These are phyloP conservation scores for Capsella rubella DNA, from an alignment of 441 rosid genomes.

Conservation along the genomic window DNA sequence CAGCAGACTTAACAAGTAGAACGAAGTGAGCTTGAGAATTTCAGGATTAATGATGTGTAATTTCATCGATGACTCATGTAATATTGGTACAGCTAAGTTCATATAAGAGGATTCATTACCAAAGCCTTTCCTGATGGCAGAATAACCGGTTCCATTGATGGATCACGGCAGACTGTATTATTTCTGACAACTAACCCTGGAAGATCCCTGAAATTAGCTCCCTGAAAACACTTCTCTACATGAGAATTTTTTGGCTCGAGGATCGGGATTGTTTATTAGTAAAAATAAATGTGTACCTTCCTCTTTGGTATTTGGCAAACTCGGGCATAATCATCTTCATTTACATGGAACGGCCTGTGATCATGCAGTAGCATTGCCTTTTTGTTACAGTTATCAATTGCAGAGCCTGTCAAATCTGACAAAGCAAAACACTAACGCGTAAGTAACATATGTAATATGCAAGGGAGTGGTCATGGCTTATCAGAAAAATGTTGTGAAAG, in stretches of 20 bases:
- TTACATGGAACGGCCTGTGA: slow-evolving; percentile 63
- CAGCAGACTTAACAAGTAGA: slow-evolving; percentile 17
- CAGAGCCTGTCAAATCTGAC: slow-evolving; percentile 70
- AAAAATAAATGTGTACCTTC: slow-evolving; percentile 57
- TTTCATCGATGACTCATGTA: not conserved
- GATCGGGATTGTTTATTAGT: not conserved
- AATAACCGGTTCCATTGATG: slow-evolving; percentile 49
- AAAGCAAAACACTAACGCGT: slow-evolving; percentile 31
- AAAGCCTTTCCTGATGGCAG: slow-evolving; percentile 87
- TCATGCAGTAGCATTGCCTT: slow-evolving; percentile 57
- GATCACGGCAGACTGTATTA: slow-evolving; percentile 68
- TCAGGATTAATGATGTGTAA: slow-evolving; percentile 7
- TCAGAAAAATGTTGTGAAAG: slow-evolving; percentile 7
- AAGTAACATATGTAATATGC: slow-evolving; percentile 30
- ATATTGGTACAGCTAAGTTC: not conserved
- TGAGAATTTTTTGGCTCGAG: slow-evolving; percentile 41
- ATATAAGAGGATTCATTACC: slow-evolving; percentile 52
- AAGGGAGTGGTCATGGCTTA: slow-evolving; percentile 8
- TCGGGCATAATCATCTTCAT: slow-evolving; percentile 68
- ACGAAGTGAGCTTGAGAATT: slow-evolving; percentile 9
- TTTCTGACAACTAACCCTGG: slow-evolving; percentile 74
- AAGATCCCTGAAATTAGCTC: slow-evolving; percentile 90
- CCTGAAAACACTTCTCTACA: slow-evolving; percentile 52
- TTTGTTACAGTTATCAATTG: slow-evolving; percentile 40
- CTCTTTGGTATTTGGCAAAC: slow-evolving; percentile 83